Percentiles rank a stretch among this genome's conserved stretches.
Conservation (phyloP, 2,329 filamentous ascomycete genomes). For the Thielaviopsis ethacetica region DNA sequence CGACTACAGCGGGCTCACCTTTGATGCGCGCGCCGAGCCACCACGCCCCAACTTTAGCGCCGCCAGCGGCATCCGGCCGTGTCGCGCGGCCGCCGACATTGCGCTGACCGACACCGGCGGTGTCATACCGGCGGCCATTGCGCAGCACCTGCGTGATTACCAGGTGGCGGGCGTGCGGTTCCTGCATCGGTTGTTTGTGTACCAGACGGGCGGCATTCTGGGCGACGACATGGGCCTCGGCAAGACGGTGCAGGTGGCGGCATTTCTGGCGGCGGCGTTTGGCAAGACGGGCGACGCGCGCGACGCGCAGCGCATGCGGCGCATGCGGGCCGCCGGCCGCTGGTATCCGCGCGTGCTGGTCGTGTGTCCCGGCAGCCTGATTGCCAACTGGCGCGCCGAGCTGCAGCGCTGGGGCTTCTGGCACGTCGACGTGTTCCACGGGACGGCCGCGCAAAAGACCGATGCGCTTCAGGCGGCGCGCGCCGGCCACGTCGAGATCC, state of each 20-base stretch:
- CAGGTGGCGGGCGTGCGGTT: constrained; percentile 76
- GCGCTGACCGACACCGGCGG: constrained; percentile 59
- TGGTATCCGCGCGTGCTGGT: constrained; percentile 53
- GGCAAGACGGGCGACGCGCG: constrained; percentile 85
- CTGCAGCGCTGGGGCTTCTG: constrained; percentile 89
- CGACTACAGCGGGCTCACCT: constrained; percentile 55
- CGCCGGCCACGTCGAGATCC: constrained; percentile 66
- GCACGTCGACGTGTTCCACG: constrained; percentile 73
- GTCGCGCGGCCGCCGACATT: constrained; percentile 58
- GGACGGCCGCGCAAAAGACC: constrained; percentile 39
- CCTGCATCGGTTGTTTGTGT: constrained; percentile 76
- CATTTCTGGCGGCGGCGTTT: constrained; percentile 80
- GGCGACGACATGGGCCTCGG: constrained; percentile 97
- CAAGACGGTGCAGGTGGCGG: constrained; percentile 91
- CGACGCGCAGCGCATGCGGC: constrained; percentile 75
- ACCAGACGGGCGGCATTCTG: constrained; percentile 76
- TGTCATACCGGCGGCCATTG: constrained; percentile 72
- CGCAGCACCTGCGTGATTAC: constrained; percentile 83
- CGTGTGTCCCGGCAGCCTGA: constrained; percentile 74
- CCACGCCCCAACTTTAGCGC: constrained; percentile 54
- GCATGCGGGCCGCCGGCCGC: constrained; percentile 42
- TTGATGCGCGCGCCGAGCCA: constrained; percentile 47
- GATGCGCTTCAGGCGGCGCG: constrained; percentile 55
- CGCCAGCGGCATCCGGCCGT: constrained; percentile 41
- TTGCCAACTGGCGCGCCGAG: constrained; percentile 84